These are phyloP conservation scores for Brachypodium distachyon DNA, from an alignment of 202 grass and related monocot genomes.

Conservation along the genomic window DNA sequence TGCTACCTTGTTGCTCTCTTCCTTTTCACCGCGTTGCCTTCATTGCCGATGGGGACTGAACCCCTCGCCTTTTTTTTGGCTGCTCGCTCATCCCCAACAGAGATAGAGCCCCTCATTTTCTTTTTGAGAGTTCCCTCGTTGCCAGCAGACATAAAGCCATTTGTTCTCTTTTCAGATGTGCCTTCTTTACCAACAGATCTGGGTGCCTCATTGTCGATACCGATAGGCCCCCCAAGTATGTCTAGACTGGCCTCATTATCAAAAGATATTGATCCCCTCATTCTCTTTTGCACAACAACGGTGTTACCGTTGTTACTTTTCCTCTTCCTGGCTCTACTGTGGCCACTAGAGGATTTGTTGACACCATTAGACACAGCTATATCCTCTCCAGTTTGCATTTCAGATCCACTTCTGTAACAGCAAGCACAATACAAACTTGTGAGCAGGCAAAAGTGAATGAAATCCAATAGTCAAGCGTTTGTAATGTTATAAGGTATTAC, in stretches of 20 bases:
- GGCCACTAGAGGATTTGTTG: conserved; percentile 2
- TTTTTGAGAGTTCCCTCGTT: not conserved
- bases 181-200: not conserved
- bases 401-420: conserved; percentile 19
- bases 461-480: conserved; percentile 11
- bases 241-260: not conserved
- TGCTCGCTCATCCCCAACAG: not conserved
- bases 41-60: not conserved
- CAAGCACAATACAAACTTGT: not conserved
- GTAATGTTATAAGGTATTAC: conserved; percentile 12
- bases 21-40: conserved; percentile 2
- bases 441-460: conserved; percentile 16
- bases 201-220: not conserved
- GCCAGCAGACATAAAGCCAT: not conserved
- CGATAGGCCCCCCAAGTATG: not conserved
- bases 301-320: conserved; percentile 7
- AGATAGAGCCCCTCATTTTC: conserved; percentile 22
- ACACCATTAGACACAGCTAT: conserved; percentile 10
- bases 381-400: not conserved
- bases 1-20: conserved; percentile 28
- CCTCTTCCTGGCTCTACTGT: conserved; percentile 17
- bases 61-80: not conserved
- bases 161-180: conserved; percentile 6
- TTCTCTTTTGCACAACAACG: conserved; percentile 17
- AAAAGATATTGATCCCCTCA: conserved; percentile 13